Evolutionary conservation across 441 rosid genomes (phyloP), one percentile per base, ranked within the genome.

Genomic region (Aleurites moluccanus): DNA sequence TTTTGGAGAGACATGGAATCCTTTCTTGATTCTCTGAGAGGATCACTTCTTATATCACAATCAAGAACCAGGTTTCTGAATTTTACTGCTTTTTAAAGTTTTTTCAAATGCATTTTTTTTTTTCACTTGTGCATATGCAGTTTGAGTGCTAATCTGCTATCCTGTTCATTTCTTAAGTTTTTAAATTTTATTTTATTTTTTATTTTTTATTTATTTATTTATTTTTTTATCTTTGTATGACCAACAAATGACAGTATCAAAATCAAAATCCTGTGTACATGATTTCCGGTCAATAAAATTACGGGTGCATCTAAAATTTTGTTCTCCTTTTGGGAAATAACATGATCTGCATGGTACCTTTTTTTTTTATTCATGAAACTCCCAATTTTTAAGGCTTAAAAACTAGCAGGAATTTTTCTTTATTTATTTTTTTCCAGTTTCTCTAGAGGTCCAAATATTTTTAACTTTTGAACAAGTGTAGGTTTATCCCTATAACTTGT

Each of bases 11-110:
- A 87, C 27, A 50, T 89, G 83, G 87, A 89, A 75, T 79, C 86
- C 70, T 93, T 88, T 83, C 73, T 90, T 56, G 55, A 77, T 76
- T 81, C 93, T 25, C 73, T 81, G 40, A 81, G 70, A 77, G 98
- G 90, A 72, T 88, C 83, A 14, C 78, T 56, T 49, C 11, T 80
- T 76, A 82, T 91, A 74, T 35, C 85, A 63, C 83, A 77, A 78
- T 88, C 97, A 33, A 84, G 42, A 73, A 91, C 91, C 83, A 93
- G 99, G 99, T 95, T 64, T 38, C 23, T 72, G 64, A 70, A 42
- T 68, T 75, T 11, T 6, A 53, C 65, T 66, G n/a, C 67, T 59
- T 72, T 50, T 42, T 73, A 70, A 64, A 56, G 40, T 57, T 77
- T 63, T 63, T 40, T 10, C 18, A 50, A 25, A 10, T 8, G 16